Base-by-base conservation (phyloP, 2,329 filamentous ascomycete species). In the Lasiodiplodia sp. region DNA sequence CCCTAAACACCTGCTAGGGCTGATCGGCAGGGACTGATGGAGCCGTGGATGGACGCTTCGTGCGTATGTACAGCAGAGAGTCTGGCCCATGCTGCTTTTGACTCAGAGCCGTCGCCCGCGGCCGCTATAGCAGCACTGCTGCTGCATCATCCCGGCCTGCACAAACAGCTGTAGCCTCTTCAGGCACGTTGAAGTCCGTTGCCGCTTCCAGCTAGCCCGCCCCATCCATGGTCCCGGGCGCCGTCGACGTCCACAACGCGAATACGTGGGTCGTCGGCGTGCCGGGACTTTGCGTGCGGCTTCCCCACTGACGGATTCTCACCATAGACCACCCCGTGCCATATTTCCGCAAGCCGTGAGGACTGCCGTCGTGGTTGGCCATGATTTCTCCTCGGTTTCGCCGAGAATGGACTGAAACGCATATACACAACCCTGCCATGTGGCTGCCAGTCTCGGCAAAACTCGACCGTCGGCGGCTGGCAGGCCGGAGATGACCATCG, bases 11-110 rank as follows among this genome's bases (percentile, higher is more conserved):
- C 47, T 52, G 60, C 60, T 64, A 64, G 47, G 60, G 60, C 60
- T 52, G 60, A 64, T 64, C 60, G 60, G 60, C 60, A 64, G 60
- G 60, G 44, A 64, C 60, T 64, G 44, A 63, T 63, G 58, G 40
- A 28, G 58, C 58, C 58, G 58, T 49, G 25, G 38, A 47, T 47
- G 23, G 55, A 47, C 57, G 55, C 18, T 38, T 28, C 34, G 31
- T 31, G 38, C 23, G 11, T 11, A 31, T 18, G 28, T 18, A 18
- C 56, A 38, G 18, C 34, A 25, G 23, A 8, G 23, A 12, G 23
- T 25, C 14, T 16, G n/a, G 21, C n/a, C 7, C 55, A 58, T 47
- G 57, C 57, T 38, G 40, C 37, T 60, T 25, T 47, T 37, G 60
- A 52, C 60, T 64, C 60, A 52, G 28, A 47, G 28, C 10, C 47